phyloP scores from a whole-genome alignment of 192 early-diverging fungal species.

The Umbelopsis isabellina region DNA sequence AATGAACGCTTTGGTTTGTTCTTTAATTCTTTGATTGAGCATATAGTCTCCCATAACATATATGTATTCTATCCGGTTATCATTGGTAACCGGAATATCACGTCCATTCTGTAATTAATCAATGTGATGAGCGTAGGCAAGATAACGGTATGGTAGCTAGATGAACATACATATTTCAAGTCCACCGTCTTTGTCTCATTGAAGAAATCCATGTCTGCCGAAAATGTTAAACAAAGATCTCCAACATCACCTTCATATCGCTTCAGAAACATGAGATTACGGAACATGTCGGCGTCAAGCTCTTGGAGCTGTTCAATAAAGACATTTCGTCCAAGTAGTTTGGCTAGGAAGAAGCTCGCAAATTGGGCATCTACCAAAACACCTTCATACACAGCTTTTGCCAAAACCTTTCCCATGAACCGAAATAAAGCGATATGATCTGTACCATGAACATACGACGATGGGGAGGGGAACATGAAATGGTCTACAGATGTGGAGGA shows the following conservation, averaged over 20 bases:
- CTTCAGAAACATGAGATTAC: constrained; percentile 60
- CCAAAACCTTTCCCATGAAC: constrained; percentile 64
- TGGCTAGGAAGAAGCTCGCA: constrained; percentile 61
- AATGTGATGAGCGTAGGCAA: too few relatives aligned
- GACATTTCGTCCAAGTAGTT: constrained; percentile 56
- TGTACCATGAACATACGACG: constrained; percentile 39
- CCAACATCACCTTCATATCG: constrained; percentile 64
- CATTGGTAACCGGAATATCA: constrained; percentile 61
- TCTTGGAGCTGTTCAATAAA: constrained; percentile 63
- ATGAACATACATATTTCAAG: constrained; percentile 39
- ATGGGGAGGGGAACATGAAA: constrained; percentile 51
- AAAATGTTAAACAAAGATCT: constrained; percentile 66
- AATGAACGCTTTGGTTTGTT: constrained; percentile 78
- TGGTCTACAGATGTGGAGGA: constrained; percentile 46
- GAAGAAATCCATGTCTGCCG: constrained; percentile 62
- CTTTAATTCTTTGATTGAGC: constrained; percentile 66
- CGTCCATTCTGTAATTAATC: constrained; percentile 44
- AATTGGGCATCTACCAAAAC: constrained; percentile 63
- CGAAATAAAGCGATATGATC: constrained; percentile 49
- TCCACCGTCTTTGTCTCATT: constrained; percentile 48
- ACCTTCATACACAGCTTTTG: constrained; percentile 66
- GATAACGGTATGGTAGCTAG: too few relatives aligned
- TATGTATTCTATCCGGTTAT: constrained; percentile 71
- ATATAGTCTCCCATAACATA: constrained; percentile 78
- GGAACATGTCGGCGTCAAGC: constrained; percentile 56